Evolutionary conservation across 140 eudicot species (phyloP).

Genomic region (Flaveria floridana): DNA sequence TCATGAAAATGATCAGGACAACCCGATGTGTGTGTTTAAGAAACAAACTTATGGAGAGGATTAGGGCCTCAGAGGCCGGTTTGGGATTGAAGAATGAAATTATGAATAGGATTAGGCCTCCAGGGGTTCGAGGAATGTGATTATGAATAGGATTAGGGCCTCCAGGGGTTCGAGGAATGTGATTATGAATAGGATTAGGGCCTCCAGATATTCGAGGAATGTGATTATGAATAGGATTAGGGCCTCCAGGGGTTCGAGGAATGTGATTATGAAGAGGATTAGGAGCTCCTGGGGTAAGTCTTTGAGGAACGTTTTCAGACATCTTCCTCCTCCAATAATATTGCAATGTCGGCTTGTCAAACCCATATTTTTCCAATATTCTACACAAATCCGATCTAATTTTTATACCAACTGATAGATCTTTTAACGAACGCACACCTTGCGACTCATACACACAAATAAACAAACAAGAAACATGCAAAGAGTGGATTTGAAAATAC

Average conservation of each 20-base stretch:
- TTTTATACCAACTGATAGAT: background rate
- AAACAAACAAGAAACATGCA: slow-evolving; percentile 12
- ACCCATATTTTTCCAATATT: slow-evolving; percentile 33
- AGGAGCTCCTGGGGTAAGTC: slow-evolving; percentile 22
- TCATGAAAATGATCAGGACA: no score
- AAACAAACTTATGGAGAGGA: background rate
- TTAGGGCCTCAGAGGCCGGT: background rate
- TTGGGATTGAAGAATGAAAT: background rate
- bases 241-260: slow-evolving; percentile 6
- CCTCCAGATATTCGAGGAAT: background rate
- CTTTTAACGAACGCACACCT: slow-evolving; percentile 17
- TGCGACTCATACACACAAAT: background rate
- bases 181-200: background rate
- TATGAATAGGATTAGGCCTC: background rate
- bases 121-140: background rate
- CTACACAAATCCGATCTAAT: slow-evolving; percentile 14
- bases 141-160: background rate
- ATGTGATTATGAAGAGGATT: no score
- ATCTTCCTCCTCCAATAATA: slow-evolving; percentile 16
- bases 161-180: background rate
- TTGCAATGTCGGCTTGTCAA: slow-evolving; percentile 27
- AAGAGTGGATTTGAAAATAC: slow-evolving; percentile 21
- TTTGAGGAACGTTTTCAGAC: slow-evolving; percentile 33
- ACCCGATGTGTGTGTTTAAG: no score
- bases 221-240: no score